Evolutionary conservation across 2,329 filamentous ascomycete species (phyloP).

Genomic region (Plenodomus biglobosus): DNA sequence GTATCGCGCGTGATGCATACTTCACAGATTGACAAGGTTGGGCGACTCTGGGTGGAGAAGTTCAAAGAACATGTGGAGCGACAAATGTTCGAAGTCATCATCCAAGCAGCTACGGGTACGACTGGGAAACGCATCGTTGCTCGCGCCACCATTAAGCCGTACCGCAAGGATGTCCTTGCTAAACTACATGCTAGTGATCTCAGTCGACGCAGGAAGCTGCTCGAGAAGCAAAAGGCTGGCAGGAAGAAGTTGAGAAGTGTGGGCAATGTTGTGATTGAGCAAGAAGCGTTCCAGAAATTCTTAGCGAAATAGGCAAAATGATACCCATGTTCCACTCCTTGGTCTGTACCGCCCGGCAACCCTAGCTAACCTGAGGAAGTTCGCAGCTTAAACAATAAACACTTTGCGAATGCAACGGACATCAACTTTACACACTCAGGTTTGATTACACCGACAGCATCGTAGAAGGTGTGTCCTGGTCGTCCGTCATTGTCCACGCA

Average conservation of each 20-base stretch:
- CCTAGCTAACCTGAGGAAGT: not conserved
- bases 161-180: constrained; percentile 89
- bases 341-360: not conserved
- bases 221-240: constrained; percentile 97
- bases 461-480: not conserved
- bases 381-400: not conserved
- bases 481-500: not conserved
- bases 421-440: not conserved
- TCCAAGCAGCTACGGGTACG: constrained; percentile 68
- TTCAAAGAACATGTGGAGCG: constrained; percentile 97
- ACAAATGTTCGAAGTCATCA: constrained; percentile 96
- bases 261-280: constrained; percentile 91
- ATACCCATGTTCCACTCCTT: constrained; percentile 1
- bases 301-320: constrained; percentile 64
- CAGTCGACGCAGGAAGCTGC: constrained; percentile 75
- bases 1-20: constrained; percentile 86
- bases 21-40: constrained; percentile 78
- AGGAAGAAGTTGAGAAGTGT: constrained; percentile 81
- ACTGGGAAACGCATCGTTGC: constrained; percentile 82
- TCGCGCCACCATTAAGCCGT: constrained; percentile 92
- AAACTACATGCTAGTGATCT: constrained; percentile 94
- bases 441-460: not conserved
- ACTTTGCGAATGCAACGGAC: not conserved
- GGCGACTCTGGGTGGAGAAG: constrained; percentile 85
- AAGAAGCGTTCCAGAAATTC: constrained; percentile 93